Base-by-base conservation (phyloP, 305 asterid species). In the Fraxinus floribunda region DNA sequence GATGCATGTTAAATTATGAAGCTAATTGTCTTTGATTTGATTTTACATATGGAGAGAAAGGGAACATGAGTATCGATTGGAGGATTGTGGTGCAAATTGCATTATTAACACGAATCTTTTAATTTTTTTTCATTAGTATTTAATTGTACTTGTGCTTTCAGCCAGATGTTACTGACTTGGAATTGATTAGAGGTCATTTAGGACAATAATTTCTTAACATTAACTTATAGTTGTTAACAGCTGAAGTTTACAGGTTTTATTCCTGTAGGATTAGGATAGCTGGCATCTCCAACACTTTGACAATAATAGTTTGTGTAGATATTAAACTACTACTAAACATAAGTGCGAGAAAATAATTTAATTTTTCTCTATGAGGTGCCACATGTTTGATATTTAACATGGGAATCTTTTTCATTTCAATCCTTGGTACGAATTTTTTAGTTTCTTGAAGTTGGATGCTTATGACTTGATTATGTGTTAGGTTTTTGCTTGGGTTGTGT, bases 21-120 rank as follows among this genome's bases (percentile, higher is more conserved):
- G 52, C 26, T 3, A 41, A 70, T 22, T 62, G 29, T 41, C 11
- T 22, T 52, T 55, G 41, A 13, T 35, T 24, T 16, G n/a, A 64
- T 71, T 30, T 29, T 32, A 18, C 20, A n/a, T 41, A n/a, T 76
- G 32, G 20, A 39, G 81, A 32, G 1, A 46, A 13, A 29, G 30
- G 22, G 75, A 29, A 29, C 4, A 41, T 64, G 46, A 30, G 24
- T 77, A 52, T 8, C 20, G 20, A 34, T 52, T 74, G 36, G 75
- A 80, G 83, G 44, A 79, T 73, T 85, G 80, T 75, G 80, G 78
- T 46, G 78, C 75, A 73, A 60, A 35, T 22, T 76, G 64, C 46
- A 38, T 60, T 30, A 68, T 82, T 71, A 78, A 39, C 18, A 66
- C 15, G 39, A 80, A 18, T 73, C 22, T 35, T 46, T 11, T 11